A percentile compares a stretch with the other conserved stretches of the same genome.
Conservation (phyloP, 257 asterid genomes). For the Solanum rostratum region DNA sequence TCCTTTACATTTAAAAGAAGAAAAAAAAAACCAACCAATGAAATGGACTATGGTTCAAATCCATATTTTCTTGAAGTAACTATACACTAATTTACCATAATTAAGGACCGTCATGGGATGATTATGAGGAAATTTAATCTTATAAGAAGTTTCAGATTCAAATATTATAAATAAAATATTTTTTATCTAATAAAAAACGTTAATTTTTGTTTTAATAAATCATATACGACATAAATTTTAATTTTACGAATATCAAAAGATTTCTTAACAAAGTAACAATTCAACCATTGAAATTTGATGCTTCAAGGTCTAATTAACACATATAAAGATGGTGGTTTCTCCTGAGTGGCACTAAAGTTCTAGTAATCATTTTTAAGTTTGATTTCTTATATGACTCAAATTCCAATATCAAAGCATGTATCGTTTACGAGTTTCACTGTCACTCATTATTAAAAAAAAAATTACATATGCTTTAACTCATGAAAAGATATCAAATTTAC, state of each 20-base stretch:
- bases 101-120: no score
- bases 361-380: background rate
- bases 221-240: background rate
- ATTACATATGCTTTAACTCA: background rate
- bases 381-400: background rate
- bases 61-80: no score
- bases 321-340: background rate
- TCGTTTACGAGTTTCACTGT: background rate
- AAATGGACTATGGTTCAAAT: no score
- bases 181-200: no score
- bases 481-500: background rate
- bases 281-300: background rate
- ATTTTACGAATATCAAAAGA: background rate
- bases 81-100: no score
- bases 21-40: no score
- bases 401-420: background rate
- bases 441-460: background rate
- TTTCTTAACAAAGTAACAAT: no score
- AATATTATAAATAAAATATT: background rate
- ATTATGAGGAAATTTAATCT: no score
- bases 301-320: no score
- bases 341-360: background rate
- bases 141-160: no score
- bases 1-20: no score
- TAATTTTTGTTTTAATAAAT: background rate